Evolutionary conservation across 2,329 filamentous ascomycete genomes (phyloP), one percentile per base, ranked within the genome.

Genomic region (Penicillium frequentans): DNA sequence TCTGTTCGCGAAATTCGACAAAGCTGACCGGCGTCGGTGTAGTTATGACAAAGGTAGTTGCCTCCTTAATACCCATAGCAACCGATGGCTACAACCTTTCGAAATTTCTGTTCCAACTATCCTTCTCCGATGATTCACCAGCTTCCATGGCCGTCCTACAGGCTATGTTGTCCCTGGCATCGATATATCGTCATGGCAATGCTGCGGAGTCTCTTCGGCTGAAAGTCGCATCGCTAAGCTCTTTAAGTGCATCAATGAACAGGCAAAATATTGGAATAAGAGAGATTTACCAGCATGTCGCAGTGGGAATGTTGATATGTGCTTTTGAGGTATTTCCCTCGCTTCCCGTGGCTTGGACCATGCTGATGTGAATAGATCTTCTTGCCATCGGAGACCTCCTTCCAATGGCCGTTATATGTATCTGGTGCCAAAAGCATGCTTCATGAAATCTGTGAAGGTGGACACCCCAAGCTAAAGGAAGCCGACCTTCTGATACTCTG

Each of bases 341-440:
- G 16, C 26, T 16, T 23, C 6, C 19, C 7, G 11, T 33, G 5
- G 29, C 31, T 11, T 7, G n/a, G 6, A 6, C 13, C 10, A 23
- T 33, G 19, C 27, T 33, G 21, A 48, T 7, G 14, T 6, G 3
- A 16, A 10, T n/a, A 56, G 54, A 33, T 27, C 14, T 56, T 52
- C 19, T 19, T 52, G 14, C 54, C 49, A 14, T 52, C 54, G 3
- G 43, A 56, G 44, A 56, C 23, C 21, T 52, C 54, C 10, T 56
- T 56, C 16, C 54, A 56, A 52, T 56, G 54, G 54, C 54, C 54
- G n/a, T 23, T 56, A 16, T 56, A 56, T n/a, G n/a, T 56, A 2
- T 52, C 54, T 2, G 54, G 54, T 10, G 54, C 54, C n/a, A 56
- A 56, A 16, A 49, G 16, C 31, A 56, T 56, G 49, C 54, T 56